Conservation (phyloP, 805 yeast genomes). For the Candida maesae region DNA sequence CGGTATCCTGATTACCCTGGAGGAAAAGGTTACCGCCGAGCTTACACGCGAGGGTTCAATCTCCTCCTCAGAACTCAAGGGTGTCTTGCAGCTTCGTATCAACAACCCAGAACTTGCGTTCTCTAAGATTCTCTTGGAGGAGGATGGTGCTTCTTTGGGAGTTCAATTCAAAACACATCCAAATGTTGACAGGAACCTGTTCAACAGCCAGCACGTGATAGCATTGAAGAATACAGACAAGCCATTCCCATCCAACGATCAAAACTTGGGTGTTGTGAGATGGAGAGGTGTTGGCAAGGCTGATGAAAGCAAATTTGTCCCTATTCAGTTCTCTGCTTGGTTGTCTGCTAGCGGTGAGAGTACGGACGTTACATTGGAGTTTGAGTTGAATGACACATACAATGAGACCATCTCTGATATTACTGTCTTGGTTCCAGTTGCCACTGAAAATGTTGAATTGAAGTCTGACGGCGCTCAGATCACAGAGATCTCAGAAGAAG, state of each 20-base stretch:
- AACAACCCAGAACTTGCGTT: constrained; percentile 69
- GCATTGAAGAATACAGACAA: constrained; percentile 74
- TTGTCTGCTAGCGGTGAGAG: constrained; percentile 58
- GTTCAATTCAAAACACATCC: constrained; percentile 92
- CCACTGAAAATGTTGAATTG: constrained; percentile 50
- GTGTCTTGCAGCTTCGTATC: constrained; percentile 85
- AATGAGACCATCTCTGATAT: constrained; percentile 50
- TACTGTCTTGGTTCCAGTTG: constrained; percentile 60
- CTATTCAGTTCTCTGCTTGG: constrained; percentile 83
- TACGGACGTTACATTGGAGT: constrained; percentile 81
- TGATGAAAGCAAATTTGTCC: constrained; percentile 52
- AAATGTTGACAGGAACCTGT: constrained; percentile 78
- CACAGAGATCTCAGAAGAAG: constrained; percentile 60
- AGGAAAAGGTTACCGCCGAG: constrained; percentile 75
- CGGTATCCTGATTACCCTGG: constrained; percentile 74
- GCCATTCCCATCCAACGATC: constrained; percentile 89
- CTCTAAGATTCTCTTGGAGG: constrained; percentile 56
- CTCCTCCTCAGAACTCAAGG: constrained; percentile 72
- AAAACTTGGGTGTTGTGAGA: constrained; percentile 85
- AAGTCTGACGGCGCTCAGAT: constrained; percentile 52
- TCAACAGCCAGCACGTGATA: constrained; percentile 53
- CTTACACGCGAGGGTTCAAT: constrained; percentile 81
- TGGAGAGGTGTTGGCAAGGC: constrained; percentile 76
- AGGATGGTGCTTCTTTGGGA: constrained; percentile 38
- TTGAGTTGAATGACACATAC: constrained; percentile 57